Evolutionary conservation across 2,329 filamentous ascomycete species (phyloP).

Genomic region (Trichophyton rubrum): DNA sequence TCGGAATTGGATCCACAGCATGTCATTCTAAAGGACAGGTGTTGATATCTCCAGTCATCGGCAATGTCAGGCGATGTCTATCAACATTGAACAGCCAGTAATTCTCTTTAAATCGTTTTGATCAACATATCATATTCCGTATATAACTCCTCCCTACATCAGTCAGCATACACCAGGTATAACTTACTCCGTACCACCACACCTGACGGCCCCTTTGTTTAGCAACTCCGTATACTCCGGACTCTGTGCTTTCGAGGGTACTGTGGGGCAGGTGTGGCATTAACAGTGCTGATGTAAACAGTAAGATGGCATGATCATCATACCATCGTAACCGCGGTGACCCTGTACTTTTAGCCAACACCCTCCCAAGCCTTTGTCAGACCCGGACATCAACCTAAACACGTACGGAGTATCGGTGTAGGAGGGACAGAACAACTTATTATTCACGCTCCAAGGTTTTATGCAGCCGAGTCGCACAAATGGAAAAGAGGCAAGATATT

Average conservation of each 20-base stretch:
- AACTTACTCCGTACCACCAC: no score
- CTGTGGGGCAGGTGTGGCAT: neutral
- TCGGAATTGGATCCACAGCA: no score
- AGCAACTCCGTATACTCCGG: no score
- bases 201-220: no score
- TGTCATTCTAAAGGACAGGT: no score
- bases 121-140: no score
- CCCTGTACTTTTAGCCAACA: neutral
- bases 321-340: neutral
- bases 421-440: neutral
- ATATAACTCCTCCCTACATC: no score
- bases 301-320: neutral
- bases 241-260: neutral
- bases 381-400: neutral
- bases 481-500: neutral
- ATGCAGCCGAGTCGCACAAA: neutral
- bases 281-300: neutral
- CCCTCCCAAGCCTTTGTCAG: neutral
- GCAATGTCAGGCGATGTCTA: no score
- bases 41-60: no score
- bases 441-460: neutral
- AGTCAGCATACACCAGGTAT: no score
- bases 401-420: neutral
- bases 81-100: no score
- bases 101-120: no score